phyloP scores from a whole-genome alignment of 2,329 filamentous ascomycete species.

The Hypomyces rosellus region DNA sequence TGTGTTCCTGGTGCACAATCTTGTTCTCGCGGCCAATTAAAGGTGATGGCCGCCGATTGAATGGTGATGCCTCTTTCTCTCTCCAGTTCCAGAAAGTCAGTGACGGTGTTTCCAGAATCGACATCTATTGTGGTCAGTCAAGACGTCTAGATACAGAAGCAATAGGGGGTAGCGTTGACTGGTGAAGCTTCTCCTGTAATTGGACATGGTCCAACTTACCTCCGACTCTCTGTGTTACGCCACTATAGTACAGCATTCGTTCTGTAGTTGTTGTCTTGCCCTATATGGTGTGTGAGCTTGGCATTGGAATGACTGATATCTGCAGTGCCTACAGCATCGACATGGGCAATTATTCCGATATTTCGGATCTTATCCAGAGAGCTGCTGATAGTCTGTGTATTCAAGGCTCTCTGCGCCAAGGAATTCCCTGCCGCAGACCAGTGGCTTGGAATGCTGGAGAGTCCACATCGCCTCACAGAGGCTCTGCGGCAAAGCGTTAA shows the following conservation, averaged over 20 bases:
- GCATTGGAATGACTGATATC: neutral
- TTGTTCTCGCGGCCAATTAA: slow-evolving; percentile 72
- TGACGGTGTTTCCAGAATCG: slow-evolving; percentile 93
- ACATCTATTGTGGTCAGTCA: slow-evolving; percentile 55
- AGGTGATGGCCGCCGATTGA: slow-evolving; percentile 93
- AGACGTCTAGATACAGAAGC: neutral
- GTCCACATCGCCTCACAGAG: slow-evolving; percentile 3
- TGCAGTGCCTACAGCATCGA: slow-evolving; percentile 63
- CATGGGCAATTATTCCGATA: slow-evolving; percentile 97
- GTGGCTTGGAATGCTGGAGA: neutral
- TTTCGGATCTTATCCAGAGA: slow-evolving; percentile 63
- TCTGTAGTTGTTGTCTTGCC: slow-evolving; percentile 98
- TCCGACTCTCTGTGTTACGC: slow-evolving; percentile 79
- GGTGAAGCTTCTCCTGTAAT: neutral
- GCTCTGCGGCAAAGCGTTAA: slow-evolving; percentile 11
- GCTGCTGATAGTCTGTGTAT: neutral
- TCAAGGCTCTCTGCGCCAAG: neutral
- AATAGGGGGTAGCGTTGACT: neutral
- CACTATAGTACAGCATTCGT: slow-evolving; percentile 97
- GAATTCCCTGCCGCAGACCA: slow-evolving; percentile 2
- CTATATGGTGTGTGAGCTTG: slow-evolving; percentile 24
- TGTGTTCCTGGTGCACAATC: slow-evolving; percentile 32
- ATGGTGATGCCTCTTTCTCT: slow-evolving; percentile 92
- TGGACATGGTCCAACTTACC: slow-evolving; percentile 32
- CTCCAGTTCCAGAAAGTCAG: slow-evolving; percentile 92